These are phyloP conservation scores for Talaromyces albobiverticillius DNA, from an alignment of 2,329 filamentous ascomycete species.

Conservation along the genomic window DNA sequence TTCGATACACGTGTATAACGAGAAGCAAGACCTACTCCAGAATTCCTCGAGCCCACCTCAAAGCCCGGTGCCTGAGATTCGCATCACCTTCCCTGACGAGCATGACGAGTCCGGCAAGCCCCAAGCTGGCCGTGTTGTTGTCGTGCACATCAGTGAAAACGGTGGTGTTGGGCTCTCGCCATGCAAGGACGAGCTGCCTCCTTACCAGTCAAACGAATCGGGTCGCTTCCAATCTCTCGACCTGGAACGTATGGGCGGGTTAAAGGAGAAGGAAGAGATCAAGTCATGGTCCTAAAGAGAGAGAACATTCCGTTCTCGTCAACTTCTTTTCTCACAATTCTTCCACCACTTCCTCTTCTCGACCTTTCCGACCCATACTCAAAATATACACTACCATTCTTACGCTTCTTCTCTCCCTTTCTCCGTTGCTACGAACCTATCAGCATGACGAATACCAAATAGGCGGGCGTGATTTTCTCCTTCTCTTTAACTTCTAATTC, in stretches of 20 bases:
- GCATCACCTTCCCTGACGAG: constrained; percentile 96
- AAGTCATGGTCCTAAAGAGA: constrained; percentile 33
- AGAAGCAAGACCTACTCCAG: constrained; percentile 74
- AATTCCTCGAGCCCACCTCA: constrained; percentile 72
- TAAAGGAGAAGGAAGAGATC: constrained; percentile 76
- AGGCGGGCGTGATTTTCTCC: constrained; percentile 10
- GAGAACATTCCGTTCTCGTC: constrained; percentile 13
- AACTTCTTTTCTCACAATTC: neutral
- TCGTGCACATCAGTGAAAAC: constrained; percentile 86
- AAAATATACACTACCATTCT: neutral
- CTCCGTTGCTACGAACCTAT: constrained; percentile 12
- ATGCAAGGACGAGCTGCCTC: constrained; percentile 73
- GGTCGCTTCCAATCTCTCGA: constrained; percentile 89
- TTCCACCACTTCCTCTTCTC: neutral
- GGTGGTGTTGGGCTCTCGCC: constrained; percentile 85
- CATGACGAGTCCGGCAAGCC: constrained; percentile 73
- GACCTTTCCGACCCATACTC: neutral
- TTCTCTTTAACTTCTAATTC: neutral
- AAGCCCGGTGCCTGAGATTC: constrained; percentile 90
- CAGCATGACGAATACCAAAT: constrained; percentile 13
- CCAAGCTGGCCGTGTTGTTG: constrained; percentile 82
- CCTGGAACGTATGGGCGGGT: constrained; percentile 86
- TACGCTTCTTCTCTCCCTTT: constrained; percentile 4
- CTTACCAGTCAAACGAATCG: constrained; percentile 79
- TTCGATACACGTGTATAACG: constrained; percentile 71